Evolutionary conservation across 805 yeast species (phyloP).

Genomic region (Candida montana): DNA sequence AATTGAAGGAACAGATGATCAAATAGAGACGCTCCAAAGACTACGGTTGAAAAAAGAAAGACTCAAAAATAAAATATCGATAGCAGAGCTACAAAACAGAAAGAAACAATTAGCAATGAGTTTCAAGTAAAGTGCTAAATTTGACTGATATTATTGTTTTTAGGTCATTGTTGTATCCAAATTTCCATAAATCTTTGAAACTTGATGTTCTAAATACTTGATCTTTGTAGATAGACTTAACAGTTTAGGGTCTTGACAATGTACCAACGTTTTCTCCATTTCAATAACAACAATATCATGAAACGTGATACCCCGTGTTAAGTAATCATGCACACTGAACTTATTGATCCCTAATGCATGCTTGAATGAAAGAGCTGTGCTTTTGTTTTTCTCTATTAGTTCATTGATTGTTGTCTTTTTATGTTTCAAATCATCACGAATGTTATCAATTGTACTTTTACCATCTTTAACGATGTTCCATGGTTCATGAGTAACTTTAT

Average conservation of each 20-base stretch:
- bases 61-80: slow-evolving; percentile 34
- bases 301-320: slow-evolving; percentile 61
- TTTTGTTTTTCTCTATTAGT: slow-evolving; percentile 30
- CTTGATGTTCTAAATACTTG: slow-evolving; percentile 45
- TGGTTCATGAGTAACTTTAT: slow-evolving; percentile 48
- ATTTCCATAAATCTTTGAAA: slow-evolving; percentile 22
- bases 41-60: slow-evolving; percentile 40
- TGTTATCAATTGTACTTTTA: slow-evolving; percentile 51
- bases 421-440: slow-evolving; percentile 49
- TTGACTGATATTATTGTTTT: not conserved
- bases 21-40: slow-evolving; percentile 34
- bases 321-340: slow-evolving; percentile 41
- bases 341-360: slow-evolving; percentile 29
- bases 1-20: slow-evolving; percentile 28
- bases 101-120: slow-evolving; percentile 23
- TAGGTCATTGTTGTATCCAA: slow-evolving; percentile 22
- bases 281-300: slow-evolving; percentile 56
- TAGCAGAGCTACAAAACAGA: slow-evolving; percentile 23
- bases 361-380: slow-evolving; percentile 31
- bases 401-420: slow-evolving; percentile 34
- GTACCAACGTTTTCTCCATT: slow-evolving; percentile 50
- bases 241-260: slow-evolving; percentile 63
- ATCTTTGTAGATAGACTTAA: slow-evolving; percentile 59
- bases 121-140: not conserved
- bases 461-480: slow-evolving; percentile 47